Base-by-base conservation (phyloP, 495 filamentous ascomycete genomes). In the Opeltia flavorubescens region DNA sequence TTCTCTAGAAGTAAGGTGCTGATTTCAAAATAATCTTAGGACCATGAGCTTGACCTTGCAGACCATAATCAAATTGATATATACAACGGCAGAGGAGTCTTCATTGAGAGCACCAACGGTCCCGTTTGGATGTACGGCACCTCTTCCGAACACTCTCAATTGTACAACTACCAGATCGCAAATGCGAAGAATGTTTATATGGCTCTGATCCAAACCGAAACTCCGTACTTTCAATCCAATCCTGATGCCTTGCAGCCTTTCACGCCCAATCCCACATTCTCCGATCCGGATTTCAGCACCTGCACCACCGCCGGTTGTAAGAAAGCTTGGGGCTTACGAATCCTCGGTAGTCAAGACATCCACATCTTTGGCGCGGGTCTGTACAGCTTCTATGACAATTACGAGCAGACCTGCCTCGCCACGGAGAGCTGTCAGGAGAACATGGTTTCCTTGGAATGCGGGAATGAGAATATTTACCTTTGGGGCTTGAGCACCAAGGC, bases 221-320 rank as follows among this genome's bases (percentile, higher is more conserved):
- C 89, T 1, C 84, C 89, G 11, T 95, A 96, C 68, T 88, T 80
- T 69, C 86, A 93, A 63, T 72, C 76, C 56, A 94, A 95, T 69
- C 89, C 89, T 1, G 70, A 75, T 50, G 76, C 86, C 1, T 69
- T 81, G 13, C 65, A 65, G 18, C 81, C 84, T 4, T 86, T 82
- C 66, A 70, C 73, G 0, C 63, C 77, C 17, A 75, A 84, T 47
- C 31, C 68, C 30, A 63, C 64, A 5, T 91, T 69, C 63, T 71
- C 70, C 50, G 89, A 96, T 57, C 89, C 89, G 0, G 73, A 77
- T 55, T 95, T 89, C 65, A 62, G 66, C 1, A 58, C 61, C 20
- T 81, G 75, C 57, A 85, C 72, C 46, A 71, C 66, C 9, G 64
- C 67, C 17, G 68, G 64, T n/a, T 89, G 84, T 65, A 74, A 74